Evolutionary conservation across 495 filamentous ascomycete species (phyloP).

Genomic region (Cairneyella variabilis): DNA sequence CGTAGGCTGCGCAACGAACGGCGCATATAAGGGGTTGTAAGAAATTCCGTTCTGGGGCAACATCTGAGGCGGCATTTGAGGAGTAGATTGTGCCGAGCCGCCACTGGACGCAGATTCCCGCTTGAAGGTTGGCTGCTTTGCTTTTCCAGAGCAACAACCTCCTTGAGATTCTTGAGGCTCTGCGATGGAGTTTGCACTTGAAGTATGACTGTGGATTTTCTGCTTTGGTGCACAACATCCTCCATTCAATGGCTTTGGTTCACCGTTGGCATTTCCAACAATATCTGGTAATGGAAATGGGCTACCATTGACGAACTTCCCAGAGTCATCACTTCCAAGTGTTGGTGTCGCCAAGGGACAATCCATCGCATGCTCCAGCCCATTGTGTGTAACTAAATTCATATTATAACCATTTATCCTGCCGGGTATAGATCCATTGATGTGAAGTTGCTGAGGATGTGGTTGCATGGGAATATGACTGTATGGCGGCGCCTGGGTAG

Average conservation of each 20-base stretch:
- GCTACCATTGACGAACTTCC: slow-evolving; percentile 2
- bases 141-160: slow-evolving; percentile 23
- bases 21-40: slow-evolving; percentile 14
- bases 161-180: slow-evolving; percentile 11
- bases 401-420: slow-evolving; percentile 12
- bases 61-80: slow-evolving; percentile 15
- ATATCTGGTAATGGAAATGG: not conserved
- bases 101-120: slow-evolving; percentile 12
- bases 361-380: slow-evolving; percentile 18
- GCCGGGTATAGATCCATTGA: not conserved
- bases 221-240: slow-evolving; percentile 23
- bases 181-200: slow-evolving; percentile 15
- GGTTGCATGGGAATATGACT: slow-evolving; percentile 15
- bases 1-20: slow-evolving; percentile 12
- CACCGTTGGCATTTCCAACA: not conserved
- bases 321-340: not conserved
- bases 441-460: slow-evolving; percentile 8
- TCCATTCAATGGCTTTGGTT: not conserved
- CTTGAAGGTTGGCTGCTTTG: slow-evolving; percentile 3
- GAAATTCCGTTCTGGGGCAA: slow-evolving; percentile 15
- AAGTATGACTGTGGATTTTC: slow-evolving; percentile 19
- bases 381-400: slow-evolving; percentile 3
- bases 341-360: slow-evolving; percentile 19
- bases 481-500: slow-evolving; percentile 15
- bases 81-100: not conserved